Percentiles rank a stretch among this genome's conserved stretches.
phyloP scores from a whole-genome alignment of 768 basidiomycete species.

The Sporobolomyces pararoseus region DNA sequence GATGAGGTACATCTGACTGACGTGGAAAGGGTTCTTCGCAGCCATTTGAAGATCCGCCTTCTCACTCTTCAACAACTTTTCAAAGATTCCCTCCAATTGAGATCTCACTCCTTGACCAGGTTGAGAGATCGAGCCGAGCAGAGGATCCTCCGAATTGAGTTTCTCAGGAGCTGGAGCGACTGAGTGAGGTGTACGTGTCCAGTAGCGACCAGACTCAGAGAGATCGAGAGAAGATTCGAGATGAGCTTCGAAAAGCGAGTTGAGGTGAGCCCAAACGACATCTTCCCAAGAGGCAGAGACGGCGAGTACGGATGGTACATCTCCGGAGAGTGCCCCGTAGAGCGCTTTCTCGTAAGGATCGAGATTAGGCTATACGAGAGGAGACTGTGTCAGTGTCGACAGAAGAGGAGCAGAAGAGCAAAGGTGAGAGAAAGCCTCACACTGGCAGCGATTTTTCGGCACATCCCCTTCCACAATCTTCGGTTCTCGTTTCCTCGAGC shows the following conservation, averaged over 20 bases:
- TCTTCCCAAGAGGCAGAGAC: slow-evolving; percentile 91
- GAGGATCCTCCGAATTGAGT: slow-evolving; percentile 36
- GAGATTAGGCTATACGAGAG: slow-evolving; percentile 62
- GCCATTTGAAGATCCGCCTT: slow-evolving; percentile 41
- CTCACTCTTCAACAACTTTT: slow-evolving; percentile 46
- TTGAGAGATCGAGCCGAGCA: slow-evolving; percentile 12
- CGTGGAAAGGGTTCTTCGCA: slow-evolving; percentile 49
- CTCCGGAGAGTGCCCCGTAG: slow-evolving; percentile 71
- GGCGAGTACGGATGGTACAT: slow-evolving; percentile 65
- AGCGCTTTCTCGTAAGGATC: slow-evolving; percentile 73
- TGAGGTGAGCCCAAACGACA: slow-evolving; percentile 85
- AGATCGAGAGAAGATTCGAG: slow-evolving; percentile 61
- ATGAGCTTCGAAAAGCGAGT: slow-evolving; percentile 74
- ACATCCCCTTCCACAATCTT: slow-evolving; percentile 81
- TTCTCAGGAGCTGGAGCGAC: slow-evolving; percentile 14
- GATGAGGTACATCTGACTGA: slow-evolving; percentile 51
- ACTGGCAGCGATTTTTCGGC: slow-evolving; percentile 71
- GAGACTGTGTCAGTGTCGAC: too few species aligned
- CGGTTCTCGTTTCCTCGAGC: slow-evolving; percentile 68
- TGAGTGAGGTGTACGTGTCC: slow-evolving; percentile 13
- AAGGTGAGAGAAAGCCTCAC: slow-evolving; percentile 53
- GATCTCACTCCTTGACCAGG: slow-evolving; percentile 21
- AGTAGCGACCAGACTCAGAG: slow-evolving; percentile 25
- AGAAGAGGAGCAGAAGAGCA: not conserved
- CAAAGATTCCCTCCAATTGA: slow-evolving; percentile 49